Conservation (phyloP, 2,329 filamentous ascomycete species). For the Fusarium sp. region DNA sequence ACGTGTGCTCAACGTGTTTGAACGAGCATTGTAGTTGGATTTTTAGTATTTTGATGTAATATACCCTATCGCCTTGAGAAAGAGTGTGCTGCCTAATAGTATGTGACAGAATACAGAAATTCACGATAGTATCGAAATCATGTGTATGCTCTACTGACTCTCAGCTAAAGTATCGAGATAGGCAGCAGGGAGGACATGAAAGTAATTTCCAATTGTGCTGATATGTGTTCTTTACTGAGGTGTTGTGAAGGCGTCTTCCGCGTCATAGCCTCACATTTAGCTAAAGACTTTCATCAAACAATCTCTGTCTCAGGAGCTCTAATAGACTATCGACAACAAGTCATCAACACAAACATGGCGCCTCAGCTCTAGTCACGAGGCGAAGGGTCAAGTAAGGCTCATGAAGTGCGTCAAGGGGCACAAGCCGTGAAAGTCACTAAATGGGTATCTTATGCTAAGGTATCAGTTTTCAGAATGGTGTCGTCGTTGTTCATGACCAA, state of each 20-base stretch:
- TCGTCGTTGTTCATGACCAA: slow-evolving; percentile 14
- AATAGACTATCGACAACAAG: neutral
- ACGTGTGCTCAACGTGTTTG: neutral
- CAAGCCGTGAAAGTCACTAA: neutral
- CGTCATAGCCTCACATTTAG: neutral
- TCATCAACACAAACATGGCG: too few relatives aligned
- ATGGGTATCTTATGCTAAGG: slow-evolving; percentile 30
- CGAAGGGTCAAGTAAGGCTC: too few relatives aligned
- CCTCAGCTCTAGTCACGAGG: neutral
- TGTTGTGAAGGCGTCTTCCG: neutral
- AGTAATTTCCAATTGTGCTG: too few relatives aligned
- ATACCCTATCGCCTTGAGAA: slow-evolving; percentile 12
- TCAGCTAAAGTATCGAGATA: neutral
- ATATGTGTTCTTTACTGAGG: neutral
- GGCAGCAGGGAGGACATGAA: neutral
- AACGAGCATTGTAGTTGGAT: neutral
- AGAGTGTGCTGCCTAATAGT: neutral
- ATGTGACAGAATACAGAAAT: neutral
- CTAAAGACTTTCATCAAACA: neutral
- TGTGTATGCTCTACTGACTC: neutral
- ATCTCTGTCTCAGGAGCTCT: neutral
- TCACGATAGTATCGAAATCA: neutral
- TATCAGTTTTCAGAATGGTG: slow-evolving; percentile 16
- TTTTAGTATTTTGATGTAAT: slow-evolving; percentile 15
- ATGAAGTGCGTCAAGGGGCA: neutral